Evolutionary conservation across 306 rosid species (phyloP).

Genomic region (Vigna radiata): DNA sequence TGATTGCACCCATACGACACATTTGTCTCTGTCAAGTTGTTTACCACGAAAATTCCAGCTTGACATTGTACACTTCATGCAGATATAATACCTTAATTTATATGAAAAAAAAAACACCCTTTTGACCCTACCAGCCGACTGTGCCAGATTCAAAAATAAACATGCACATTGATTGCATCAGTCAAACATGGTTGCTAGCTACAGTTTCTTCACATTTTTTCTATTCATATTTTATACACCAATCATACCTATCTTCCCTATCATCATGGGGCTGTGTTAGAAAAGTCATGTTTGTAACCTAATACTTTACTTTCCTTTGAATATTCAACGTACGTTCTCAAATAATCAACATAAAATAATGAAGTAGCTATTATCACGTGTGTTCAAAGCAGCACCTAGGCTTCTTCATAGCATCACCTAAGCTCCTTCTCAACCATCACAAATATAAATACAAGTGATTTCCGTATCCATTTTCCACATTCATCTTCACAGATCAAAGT

Average conservation of each 20-base stretch:
- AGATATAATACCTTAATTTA: neutral
- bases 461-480: constrained; percentile 7
- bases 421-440: neutral
- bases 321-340: neutral
- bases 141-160: neutral
- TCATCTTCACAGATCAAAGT: constrained; percentile 7
- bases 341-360: neutral
- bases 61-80: too few relatives aligned
- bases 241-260: neutral
- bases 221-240: neutral
- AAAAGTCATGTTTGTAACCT: neutral
- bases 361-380: neutral
- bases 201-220: neutral
- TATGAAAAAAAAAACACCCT: too few relatives aligned
- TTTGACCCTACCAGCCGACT: too few relatives aligned
- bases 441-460: constrained; percentile 26
- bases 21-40: too few relatives aligned
- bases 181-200: constrained; percentile 28
- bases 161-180: neutral
- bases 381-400: neutral
- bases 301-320: neutral
- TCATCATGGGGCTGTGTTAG: neutral
- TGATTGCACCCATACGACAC: too few relatives aligned
- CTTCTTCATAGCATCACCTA: neutral
- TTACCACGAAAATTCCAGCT: too few relatives aligned